Conservation (phyloP, 768 basidiomycete species). For the Postia placenta region DNA sequence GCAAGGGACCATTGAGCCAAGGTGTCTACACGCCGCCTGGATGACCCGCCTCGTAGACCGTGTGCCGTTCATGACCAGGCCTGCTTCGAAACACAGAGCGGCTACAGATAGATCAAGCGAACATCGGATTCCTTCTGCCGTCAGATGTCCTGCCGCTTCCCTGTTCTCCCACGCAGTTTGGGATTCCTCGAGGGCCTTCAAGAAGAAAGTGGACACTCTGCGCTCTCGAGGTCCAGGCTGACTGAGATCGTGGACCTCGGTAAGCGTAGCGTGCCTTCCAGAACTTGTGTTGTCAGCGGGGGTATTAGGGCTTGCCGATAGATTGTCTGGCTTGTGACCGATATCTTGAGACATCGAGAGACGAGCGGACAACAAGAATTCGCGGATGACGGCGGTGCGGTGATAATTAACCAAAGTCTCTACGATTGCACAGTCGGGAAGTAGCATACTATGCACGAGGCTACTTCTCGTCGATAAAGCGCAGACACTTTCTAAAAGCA, state of each 20-base stretch:
- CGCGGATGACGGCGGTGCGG: constrained; percentile 52
- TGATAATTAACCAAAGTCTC: constrained; percentile 54
- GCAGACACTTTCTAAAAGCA: constrained; percentile 60
- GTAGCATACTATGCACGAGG: constrained; percentile 40
- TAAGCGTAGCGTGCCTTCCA: neutral
- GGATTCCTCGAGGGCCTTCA: constrained; percentile 54
- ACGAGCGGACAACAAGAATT: constrained; percentile 62
- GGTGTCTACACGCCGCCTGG: constrained; percentile 52
- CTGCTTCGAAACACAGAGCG: constrained; percentile 63
- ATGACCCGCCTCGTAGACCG: constrained; percentile 55
- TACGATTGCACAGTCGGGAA: constrained; percentile 69
- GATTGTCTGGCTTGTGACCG: neutral
- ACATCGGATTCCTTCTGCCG: constrained; percentile 59
- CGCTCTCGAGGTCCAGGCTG: constrained; percentile 54
- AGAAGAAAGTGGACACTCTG: constrained; percentile 54
- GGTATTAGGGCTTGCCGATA: neutral
- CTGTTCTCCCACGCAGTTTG: constrained; percentile 41
- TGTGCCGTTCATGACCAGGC: constrained; percentile 60
- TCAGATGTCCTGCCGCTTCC: constrained; percentile 31
- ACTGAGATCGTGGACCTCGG: constrained; percentile 25
- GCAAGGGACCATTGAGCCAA: constrained; percentile 34
- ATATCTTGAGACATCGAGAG: constrained; percentile 38
- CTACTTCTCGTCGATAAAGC: constrained; percentile 41
- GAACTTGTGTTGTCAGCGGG: neutral
- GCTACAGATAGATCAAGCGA: constrained; percentile 64